phyloP scores from a whole-genome alignment of 495 filamentous ascomycete species.

The Penicillium alfredii region DNA sequence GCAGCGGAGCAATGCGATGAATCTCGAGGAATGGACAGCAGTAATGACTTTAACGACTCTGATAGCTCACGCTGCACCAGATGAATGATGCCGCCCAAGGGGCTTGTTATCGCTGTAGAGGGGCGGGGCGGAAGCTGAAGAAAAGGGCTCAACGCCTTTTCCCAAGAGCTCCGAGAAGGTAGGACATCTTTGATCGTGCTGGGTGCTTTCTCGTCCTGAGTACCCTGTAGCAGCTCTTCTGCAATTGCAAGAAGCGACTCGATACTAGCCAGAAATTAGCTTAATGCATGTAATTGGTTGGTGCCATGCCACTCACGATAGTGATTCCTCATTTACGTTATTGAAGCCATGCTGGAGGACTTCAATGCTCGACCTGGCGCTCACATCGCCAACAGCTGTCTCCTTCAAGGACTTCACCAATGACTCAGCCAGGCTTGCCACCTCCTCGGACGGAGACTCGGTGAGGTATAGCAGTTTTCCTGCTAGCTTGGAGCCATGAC shows the following conservation, averaged over 20 bases:
- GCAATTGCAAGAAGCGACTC: constrained; percentile 51
- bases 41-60: constrained; percentile 17
- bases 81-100: constrained; percentile 63
- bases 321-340: constrained; percentile 45
- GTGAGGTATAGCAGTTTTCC: constrained; percentile 51
- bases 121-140: constrained; percentile 50
- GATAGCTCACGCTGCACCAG: constrained; percentile 44
- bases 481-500: constrained; percentile 47
- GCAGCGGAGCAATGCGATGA: constrained; percentile 61
- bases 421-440: constrained; percentile 44
- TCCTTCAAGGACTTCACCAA: constrained; percentile 39
- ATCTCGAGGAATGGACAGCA: constrained; percentile 49
- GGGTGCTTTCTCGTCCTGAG: constrained; percentile 22
- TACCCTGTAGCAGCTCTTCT: constrained; percentile 42
- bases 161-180: constrained; percentile 45
- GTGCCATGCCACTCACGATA: constrained; percentile 37
- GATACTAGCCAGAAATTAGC: constrained; percentile 29
- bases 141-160: constrained; percentile 51
- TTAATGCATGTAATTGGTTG: constrained; percentile 5
- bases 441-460: constrained; percentile 50
- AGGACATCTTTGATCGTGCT: constrained; percentile 39
- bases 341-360: constrained; percentile 49
- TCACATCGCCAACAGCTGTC: constrained; percentile 30
- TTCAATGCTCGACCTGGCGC: constrained; percentile 38
- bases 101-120: constrained; percentile 65